Percentiles rank a stretch among this genome's conserved stretches.
Conservation (phyloP, 75 land plant genomes). For the Larix kaempferi region DNA sequence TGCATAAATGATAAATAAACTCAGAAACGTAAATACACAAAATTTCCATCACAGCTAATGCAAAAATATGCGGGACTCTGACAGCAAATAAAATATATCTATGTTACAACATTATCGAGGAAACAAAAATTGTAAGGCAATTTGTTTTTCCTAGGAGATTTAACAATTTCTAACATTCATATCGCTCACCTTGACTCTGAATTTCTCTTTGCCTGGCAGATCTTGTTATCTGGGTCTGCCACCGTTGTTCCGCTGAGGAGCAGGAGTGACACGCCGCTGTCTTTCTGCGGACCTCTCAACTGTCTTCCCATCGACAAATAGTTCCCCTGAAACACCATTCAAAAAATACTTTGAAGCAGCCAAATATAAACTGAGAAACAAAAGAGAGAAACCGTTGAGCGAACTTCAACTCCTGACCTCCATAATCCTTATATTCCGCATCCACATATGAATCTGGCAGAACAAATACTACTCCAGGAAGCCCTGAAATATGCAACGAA, state of each 20-base stretch:
- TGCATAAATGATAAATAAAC: no score
- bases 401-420: slow-evolving; percentile 22
- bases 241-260: slow-evolving; percentile 26
- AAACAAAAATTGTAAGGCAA: no score
- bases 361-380: no score
- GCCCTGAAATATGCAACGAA: slow-evolving; percentile 31
- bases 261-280: slow-evolving; percentile 38
- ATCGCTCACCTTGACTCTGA: slow-evolving; percentile 10
- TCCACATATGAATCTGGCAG: slow-evolving; percentile 66
- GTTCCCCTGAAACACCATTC: slow-evolving; percentile 17
- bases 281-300: slow-evolving; percentile 40
- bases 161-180: no score
- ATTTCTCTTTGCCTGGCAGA: slow-evolving; percentile 33
- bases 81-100: no score
- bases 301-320: slow-evolving; percentile 40
- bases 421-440: slow-evolving; percentile 56
- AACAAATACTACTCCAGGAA: slow-evolving; percentile 67
- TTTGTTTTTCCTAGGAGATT: no score
- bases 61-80: no score
- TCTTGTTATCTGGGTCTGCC: slow-evolving; percentile 38
- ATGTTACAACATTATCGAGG: no score
- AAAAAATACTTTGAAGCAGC: no score
- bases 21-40: no score
- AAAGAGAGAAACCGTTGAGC: no score
- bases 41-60: no score